These are phyloP conservation scores for Colletotrichum gloeosporioides DNA, from an alignment of 2,329 filamentous ascomycete genomes.

Conservation along the genomic window DNA sequence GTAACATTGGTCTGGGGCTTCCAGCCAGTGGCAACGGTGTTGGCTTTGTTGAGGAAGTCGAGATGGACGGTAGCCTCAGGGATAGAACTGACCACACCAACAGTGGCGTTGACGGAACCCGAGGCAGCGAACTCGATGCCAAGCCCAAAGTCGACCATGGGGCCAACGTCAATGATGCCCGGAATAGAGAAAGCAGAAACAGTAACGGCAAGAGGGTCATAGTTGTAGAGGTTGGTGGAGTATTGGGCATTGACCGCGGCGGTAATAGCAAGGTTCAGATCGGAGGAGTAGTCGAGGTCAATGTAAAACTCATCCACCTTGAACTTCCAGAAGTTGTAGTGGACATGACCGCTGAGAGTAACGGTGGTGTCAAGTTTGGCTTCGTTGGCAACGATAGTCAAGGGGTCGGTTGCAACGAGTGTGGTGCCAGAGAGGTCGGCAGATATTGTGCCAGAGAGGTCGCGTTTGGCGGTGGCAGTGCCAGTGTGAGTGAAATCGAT, in stretches of 20 bases:
- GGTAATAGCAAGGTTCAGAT: slow-evolving; percentile 34
- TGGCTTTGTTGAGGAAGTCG: slow-evolving; percentile 36
- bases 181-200: slow-evolving; percentile 43
- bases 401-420: slow-evolving; percentile 24
- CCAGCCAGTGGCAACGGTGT: slow-evolving; percentile 38
- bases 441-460: slow-evolving; percentile 4
- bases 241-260: slow-evolving; percentile 37
- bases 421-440: slow-evolving; percentile 11
- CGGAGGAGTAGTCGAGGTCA: slow-evolving; percentile 43
- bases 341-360: slow-evolving; percentile 44
- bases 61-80: slow-evolving; percentile 41
- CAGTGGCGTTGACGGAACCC: slow-evolving; percentile 35
- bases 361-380: slow-evolving; percentile 38
- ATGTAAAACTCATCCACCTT: slow-evolving; percentile 42
- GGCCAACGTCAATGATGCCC: slow-evolving; percentile 42
- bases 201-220: slow-evolving; percentile 37
- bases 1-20: slow-evolving; percentile 36
- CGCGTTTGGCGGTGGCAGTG: slow-evolving; percentile 12
- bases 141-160: slow-evolving; percentile 39
- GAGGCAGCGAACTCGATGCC: slow-evolving; percentile 39
- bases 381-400: slow-evolving; percentile 39
- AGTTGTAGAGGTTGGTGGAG: slow-evolving; percentile 37
- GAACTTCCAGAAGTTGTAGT: slow-evolving; percentile 40
- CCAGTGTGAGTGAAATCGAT: slow-evolving; percentile 19
- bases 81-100: slow-evolving; percentile 34